These are phyloP conservation scores for Camellia granthamiana DNA, from an alignment of 148 eudicot genomes.

Conservation along the genomic window DNA sequence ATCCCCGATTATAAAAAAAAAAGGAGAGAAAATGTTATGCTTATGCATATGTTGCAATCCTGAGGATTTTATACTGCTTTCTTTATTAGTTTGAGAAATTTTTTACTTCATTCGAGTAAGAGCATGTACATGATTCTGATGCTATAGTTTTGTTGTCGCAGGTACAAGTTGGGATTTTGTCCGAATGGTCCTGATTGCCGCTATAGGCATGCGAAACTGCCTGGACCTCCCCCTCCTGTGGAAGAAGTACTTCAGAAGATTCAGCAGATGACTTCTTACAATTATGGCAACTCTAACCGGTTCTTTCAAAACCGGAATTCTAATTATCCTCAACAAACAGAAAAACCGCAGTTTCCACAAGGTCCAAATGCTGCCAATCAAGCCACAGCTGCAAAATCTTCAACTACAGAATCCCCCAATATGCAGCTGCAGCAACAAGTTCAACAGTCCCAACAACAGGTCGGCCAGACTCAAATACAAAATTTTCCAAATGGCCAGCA, in stretches of 20 bases:
- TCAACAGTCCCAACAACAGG: slow-evolving; percentile 47
- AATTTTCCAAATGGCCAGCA: slow-evolving; percentile 49
- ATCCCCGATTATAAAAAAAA: too few species aligned
- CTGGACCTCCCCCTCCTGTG: slow-evolving; percentile 96
- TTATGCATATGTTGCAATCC: not conserved
- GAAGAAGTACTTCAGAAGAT: slow-evolving; percentile 93
- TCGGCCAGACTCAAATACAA: slow-evolving; percentile 51
- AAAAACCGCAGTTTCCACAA: slow-evolving; percentile 57
- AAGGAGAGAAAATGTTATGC: not conserved
- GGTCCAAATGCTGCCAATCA: slow-evolving; percentile 48
- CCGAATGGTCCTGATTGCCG: slow-evolving; percentile 99
- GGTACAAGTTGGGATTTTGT: slow-evolving; percentile 98
- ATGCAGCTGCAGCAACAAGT: slow-evolving; percentile 46
- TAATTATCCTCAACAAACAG: slow-evolving; percentile 60
- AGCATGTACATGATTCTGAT: not conserved
- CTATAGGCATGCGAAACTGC: slow-evolving; percentile 86
- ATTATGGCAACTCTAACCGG: slow-evolving; percentile 59
- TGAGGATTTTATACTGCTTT: not conserved
- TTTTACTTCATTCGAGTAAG: not conserved
- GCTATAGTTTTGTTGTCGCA: slow-evolving; percentile 27
- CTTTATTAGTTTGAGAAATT: not conserved
- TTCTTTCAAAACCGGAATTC: slow-evolving; percentile 63
- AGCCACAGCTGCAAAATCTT: slow-evolving; percentile 41
- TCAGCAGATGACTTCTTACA: slow-evolving; percentile 77
- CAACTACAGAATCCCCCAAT: slow-evolving; percentile 45